These are phyloP conservation scores for Penicillium pulvis DNA, from an alignment of 495 filamentous ascomycete species.

Conservation along the genomic window DNA sequence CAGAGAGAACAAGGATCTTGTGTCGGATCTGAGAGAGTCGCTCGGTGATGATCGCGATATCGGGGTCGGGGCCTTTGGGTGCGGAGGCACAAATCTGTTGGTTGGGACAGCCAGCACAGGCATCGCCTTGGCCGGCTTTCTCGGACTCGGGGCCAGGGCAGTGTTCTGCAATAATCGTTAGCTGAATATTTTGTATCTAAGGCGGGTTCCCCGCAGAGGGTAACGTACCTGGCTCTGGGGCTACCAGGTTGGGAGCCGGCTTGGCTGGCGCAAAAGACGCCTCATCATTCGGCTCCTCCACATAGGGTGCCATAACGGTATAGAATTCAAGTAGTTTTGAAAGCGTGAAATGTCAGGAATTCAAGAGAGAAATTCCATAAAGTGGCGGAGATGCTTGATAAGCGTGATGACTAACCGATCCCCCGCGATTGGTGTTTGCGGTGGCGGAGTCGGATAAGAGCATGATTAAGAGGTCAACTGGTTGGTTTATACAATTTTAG, in stretches of 20 bases:
- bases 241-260: constrained; percentile 76
- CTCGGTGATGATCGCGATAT: constrained; percentile 81
- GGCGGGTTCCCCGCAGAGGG: constrained; percentile 11
- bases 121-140: constrained; percentile 79
- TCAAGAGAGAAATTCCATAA: constrained; percentile 16
- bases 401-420: constrained; percentile 43
- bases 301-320: constrained; percentile 63
- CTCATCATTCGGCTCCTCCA: constrained; percentile 64
- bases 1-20: constrained; percentile 88
- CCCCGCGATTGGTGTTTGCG: constrained; percentile 34
- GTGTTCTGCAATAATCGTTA: constrained; percentile 59
- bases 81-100: constrained; percentile 91
- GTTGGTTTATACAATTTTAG: background rate
- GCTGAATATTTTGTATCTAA: constrained; percentile 2
- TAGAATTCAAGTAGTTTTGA: constrained; percentile 3
- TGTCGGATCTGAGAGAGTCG: constrained; percentile 80
- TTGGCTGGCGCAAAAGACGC: constrained; percentile 70
- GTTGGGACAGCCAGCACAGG: constrained; percentile 93
- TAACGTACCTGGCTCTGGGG: constrained; percentile 77
- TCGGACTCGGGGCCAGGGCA: constrained; percentile 93
- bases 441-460: background rate
- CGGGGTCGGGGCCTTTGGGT: constrained; percentile 94
- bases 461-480: background rate
- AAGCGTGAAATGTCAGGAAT: background rate
- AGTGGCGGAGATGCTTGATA: constrained; percentile 45